Base-by-base conservation (phyloP, 352 stramenopile species). In the Thalassiosira hispida region DNA sequence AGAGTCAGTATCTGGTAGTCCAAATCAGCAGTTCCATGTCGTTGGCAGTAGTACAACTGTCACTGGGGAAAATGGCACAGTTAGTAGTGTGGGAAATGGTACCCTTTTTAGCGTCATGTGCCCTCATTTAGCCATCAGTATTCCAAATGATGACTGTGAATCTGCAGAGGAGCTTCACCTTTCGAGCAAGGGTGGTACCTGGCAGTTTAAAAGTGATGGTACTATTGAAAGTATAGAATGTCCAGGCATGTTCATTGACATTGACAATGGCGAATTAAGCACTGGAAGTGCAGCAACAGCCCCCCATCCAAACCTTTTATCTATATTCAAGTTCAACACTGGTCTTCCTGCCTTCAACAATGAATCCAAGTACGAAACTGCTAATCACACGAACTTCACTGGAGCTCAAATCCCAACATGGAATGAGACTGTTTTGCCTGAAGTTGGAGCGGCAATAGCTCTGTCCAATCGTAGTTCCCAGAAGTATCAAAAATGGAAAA, bases 151-250 rank as follows among this genome's bases (percentile, higher is more conserved):
- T 31, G n/a, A 31, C 49, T 59, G 49, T 27, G 8, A 25, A 31
- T 59, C 49, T 42, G n/a, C 52, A 35, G 2, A 29, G 31, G 7
- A 61, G 52, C 1, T 61, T 3, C 22, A 61, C 2, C 25, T 61
- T 2, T 29, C 20, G 7, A 61, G 52, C 14, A 20, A 59, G 22
- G 49, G n/a, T 5, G 22, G 27, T 31, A 31, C 22, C 29, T 61
- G 52, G 52, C 2, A 61, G 4, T 61, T 42, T 25, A 61, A 38
- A 5, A 42, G 6, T 61, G 52, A 42, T 61, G 52, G 14, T 42
- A 61, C 5, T 7, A 40, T 61, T 61, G 52, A 42, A 40, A 61
- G 22, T 35, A 20, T 35, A 3, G 25, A 40, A n/a, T 61, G 52
- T 40, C 1, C 20, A 42, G 25, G 12, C 2, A 42, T 38, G 52